These are phyloP conservation scores for Fusarium sp. DNA, from an alignment of 2,329 filamentous ascomycete species.

Conservation along the genomic window DNA sequence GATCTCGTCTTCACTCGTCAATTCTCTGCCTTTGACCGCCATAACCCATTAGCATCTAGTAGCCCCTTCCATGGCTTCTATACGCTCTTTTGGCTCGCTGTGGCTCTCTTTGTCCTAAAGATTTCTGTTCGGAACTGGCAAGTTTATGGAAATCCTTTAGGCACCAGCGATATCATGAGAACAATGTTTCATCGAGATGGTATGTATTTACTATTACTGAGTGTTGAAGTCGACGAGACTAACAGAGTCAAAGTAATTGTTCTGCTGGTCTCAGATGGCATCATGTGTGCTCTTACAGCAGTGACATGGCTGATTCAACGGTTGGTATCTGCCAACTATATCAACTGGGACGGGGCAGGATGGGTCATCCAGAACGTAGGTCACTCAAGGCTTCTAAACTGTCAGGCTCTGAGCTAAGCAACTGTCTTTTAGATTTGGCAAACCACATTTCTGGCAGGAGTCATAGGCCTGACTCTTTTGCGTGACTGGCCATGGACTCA, in stretches of 20 bases:
- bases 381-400: neutral
- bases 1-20: constrained; percentile 76
- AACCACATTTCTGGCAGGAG: constrained; percentile 67
- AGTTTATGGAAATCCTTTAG: constrained; percentile 74
- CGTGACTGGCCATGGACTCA: constrained; percentile 87
- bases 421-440: constrained; percentile 70
- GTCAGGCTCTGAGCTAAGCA: neutral
- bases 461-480: constrained; percentile 74
- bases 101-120: constrained; percentile 73
- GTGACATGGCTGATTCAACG: constrained; percentile 75
- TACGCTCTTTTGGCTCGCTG: constrained; percentile 79
- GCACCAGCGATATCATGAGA: constrained; percentile 76
- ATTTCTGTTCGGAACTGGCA: constrained; percentile 76
- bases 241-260: constrained; percentile 57
- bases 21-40: constrained; percentile 79
- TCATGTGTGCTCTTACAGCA: constrained; percentile 74
- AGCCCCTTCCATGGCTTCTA: constrained; percentile 84
- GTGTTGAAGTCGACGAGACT: neutral
- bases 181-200: constrained; percentile 70
- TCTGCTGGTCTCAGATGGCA: constrained; percentile 71
- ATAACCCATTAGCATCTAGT: constrained; percentile 71
- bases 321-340: constrained; percentile 65
- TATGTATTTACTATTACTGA: constrained; percentile 33
- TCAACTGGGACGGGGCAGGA: constrained; percentile 75
- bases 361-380: constrained; percentile 78